Conservation (phyloP, 2,329 filamentous ascomycete species). For the Aspergillus aculeatinus region DNA sequence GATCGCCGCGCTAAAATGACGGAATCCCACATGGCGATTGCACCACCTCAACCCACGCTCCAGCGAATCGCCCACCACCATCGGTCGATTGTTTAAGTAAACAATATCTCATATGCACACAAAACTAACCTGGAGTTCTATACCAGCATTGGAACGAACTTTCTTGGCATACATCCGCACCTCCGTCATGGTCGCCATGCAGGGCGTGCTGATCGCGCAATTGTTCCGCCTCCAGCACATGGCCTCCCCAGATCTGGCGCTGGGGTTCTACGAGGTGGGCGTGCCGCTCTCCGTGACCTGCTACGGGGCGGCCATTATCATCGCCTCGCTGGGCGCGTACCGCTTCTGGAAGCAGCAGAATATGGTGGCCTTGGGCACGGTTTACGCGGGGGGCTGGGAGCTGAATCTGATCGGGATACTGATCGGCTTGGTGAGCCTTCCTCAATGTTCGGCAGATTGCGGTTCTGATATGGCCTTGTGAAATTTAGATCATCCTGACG, state of each 20-base stretch:
- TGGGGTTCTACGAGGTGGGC: slow-evolving; percentile 62
- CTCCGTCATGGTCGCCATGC: slow-evolving; percentile 65
- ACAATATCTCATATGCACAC: too few relatives aligned
- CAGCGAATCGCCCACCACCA: neutral
- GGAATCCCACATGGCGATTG: slow-evolving; percentile 5
- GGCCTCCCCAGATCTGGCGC: slow-evolving; percentile 28
- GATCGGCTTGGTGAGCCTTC: slow-evolving; percentile 49
- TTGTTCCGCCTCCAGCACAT: slow-evolving; percentile 59
- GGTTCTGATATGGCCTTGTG: neutral
- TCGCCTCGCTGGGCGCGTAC: slow-evolving; percentile 55
- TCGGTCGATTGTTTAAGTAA: neutral
- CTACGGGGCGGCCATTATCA: slow-evolving; percentile 52
- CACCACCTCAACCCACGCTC: neutral
- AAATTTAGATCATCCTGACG: slow-evolving; percentile 14
- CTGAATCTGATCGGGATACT: slow-evolving; percentile 50
- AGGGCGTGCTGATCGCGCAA: slow-evolving; percentile 65
- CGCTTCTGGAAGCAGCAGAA: slow-evolving; percentile 63
- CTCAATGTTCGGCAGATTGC: neutral
- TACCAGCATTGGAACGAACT: slow-evolving; percentile 68
- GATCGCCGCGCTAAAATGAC: neutral
- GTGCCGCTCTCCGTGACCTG: slow-evolving; percentile 55
- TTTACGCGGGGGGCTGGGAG: slow-evolving; percentile 61
- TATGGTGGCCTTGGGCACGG: slow-evolving; percentile 58
- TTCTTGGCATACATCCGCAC: slow-evolving; percentile 73
- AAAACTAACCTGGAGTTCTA: neutral